These are phyloP conservation scores for Evansstolkia leycettana DNA, from an alignment of 495 filamentous ascomycete genomes.

Conservation along the genomic window DNA sequence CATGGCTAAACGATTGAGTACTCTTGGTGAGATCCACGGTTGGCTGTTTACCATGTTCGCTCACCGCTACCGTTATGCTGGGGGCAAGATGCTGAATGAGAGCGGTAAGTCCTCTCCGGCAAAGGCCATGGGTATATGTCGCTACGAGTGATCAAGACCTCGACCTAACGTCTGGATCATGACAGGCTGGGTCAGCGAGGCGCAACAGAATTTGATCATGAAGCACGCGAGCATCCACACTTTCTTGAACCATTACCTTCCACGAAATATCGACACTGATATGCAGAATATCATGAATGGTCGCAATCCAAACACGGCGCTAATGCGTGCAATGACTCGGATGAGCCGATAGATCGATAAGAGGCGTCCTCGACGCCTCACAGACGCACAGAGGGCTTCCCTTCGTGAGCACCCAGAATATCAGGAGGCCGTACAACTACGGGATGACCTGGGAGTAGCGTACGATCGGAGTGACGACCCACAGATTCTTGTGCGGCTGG, in stretches of 20 bases:
- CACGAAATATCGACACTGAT: constrained; percentile 18
- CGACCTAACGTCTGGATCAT: too few species aligned
- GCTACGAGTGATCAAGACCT: too few species aligned
- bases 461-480: neutral
- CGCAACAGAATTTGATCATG: constrained; percentile 27
- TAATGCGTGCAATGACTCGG: constrained; percentile 19
- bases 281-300: constrained; percentile 18
- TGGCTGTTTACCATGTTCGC: constrained; percentile 11
- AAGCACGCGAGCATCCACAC: constrained; percentile 16
- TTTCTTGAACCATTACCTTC: constrained; percentile 27
- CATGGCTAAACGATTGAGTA: constrained; percentile 10
- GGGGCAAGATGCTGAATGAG: constrained; percentile 13
- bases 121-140: too few species aligned
- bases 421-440: neutral
- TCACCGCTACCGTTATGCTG: constrained; percentile 1
- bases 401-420: constrained; percentile 12
- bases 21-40: constrained; percentile 14
- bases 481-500: neutral
- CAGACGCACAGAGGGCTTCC: constrained; percentile 12
- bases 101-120: too few species aligned
- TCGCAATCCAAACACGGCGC: constrained; percentile 12
- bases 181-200: constrained; percentile 26
- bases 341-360: constrained; percentile 26
- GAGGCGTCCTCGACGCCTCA: constrained; percentile 19
- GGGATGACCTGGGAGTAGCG: neutral